phyloP scores from a whole-genome alignment of 306 rosid species.

The Prunus mira region DNA sequence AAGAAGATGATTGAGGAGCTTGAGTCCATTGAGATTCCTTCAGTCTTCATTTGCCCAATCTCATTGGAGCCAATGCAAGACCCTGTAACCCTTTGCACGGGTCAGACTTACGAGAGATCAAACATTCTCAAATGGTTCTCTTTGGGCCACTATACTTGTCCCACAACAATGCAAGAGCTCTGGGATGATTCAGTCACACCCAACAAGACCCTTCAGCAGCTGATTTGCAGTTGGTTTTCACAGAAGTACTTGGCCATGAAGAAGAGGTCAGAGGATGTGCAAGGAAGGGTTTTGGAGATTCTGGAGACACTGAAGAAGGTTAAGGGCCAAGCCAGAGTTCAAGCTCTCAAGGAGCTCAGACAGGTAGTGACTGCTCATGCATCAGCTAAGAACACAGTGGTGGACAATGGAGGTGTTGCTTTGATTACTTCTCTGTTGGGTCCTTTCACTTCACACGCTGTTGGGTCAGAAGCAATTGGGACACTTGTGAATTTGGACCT shows the following conservation, averaged over 20 bases:
- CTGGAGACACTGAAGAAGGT: conserved; percentile 53
- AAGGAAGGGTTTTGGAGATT: conserved; percentile 54
- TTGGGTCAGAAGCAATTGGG: conserved; percentile 77
- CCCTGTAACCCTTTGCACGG: conserved; percentile 85
- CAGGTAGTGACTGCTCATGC: conserved; percentile 38
- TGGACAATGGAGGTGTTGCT: conserved; percentile 44
- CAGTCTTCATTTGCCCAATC: conserved; percentile 76
- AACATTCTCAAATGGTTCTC: conserved; percentile 74
- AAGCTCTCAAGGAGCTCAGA: conserved; percentile 54
- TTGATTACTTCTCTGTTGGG: conserved; percentile 56
- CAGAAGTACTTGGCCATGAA: conserved; percentile 54
- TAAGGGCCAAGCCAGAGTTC: conserved; percentile 75
- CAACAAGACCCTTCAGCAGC: conserved; percentile 57
- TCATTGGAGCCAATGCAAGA: conserved; percentile 76
- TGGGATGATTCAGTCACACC: conserved; percentile 74
- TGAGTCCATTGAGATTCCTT: conserved; percentile 60
- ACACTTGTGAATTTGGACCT: conserved; percentile 58
- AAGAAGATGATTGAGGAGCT: conserved; percentile 55
- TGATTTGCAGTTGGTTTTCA: conserved; percentile 61
- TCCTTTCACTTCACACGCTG: conserved; percentile 76
- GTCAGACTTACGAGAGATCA: conserved; percentile 81
- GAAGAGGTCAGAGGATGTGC: conserved; percentile 67
- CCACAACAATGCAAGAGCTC: conserved; percentile 85
- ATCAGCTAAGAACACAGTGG: conserved; percentile 38
- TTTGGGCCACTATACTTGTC: conserved; percentile 72